Percentiles rank a stretch among this genome's conserved stretches.
Conservation (phyloP, 257 asterid species). For the Jasminum sambac region DNA sequence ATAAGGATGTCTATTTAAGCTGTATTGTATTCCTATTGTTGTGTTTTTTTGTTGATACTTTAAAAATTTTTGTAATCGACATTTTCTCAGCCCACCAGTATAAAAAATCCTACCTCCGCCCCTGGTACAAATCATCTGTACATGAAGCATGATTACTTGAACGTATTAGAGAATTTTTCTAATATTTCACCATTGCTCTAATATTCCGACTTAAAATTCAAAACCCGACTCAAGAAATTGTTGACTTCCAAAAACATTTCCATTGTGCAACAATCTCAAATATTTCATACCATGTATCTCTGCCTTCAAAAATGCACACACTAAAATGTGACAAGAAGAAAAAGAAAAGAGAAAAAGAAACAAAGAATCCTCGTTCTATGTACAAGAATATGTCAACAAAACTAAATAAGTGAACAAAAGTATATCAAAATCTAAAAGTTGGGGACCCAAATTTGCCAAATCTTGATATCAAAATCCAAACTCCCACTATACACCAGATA, state of each 20-base stretch:
- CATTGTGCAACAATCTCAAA: background rate
- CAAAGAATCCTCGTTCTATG: background rate
- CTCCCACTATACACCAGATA: slow-evolving; percentile 67
- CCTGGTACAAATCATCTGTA: no score
- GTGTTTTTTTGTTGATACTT: no score
- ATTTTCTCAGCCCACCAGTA: no score
- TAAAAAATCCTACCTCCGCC: no score
- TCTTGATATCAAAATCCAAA: slow-evolving; percentile 69
- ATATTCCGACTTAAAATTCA: background rate
- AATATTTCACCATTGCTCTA: no score
- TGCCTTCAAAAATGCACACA: background rate
- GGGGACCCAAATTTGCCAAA: slow-evolving; percentile 55
- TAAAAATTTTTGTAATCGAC: no score
- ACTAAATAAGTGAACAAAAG: background rate
- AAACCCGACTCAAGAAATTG: background rate
- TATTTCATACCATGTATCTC: background rate
- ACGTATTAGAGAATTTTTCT: no score
- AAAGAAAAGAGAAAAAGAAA: background rate
- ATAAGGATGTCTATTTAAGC: no score
- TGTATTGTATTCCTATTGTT: no score
- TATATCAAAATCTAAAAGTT: slow-evolving; percentile 2
- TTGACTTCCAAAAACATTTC: background rate
- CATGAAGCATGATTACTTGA: no score
- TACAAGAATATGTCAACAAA: background rate
- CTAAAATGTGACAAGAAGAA: background rate